A percentile compares a stretch with the other conserved stretches of the same genome.
phyloP scores from a whole-genome alignment of 1,284 basidiomycete species.

The Pholiota adiposa region DNA sequence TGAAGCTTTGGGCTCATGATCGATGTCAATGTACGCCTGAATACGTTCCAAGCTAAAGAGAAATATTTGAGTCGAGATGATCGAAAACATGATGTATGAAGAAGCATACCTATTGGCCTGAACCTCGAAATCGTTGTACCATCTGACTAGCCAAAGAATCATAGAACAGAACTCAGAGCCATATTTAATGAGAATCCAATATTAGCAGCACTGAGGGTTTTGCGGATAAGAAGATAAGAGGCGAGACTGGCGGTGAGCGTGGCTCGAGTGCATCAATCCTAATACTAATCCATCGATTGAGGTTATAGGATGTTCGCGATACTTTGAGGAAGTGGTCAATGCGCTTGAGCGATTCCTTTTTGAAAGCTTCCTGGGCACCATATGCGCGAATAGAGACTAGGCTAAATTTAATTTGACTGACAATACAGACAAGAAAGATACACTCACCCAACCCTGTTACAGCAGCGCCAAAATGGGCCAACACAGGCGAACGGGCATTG shows the following conservation, averaged over 20 bases:
- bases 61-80: neutral
- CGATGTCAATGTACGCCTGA: slow-evolving; percentile 71
- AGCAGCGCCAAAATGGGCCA: slow-evolving; percentile 59
- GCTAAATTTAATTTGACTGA: neutral
- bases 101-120: slow-evolving; percentile 53
- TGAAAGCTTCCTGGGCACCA: slow-evolving; percentile 53
- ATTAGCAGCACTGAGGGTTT: slow-evolving; percentile 47
- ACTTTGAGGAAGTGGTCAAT: slow-evolving; percentile 54
- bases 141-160: slow-evolving; percentile 59
- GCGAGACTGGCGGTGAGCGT: slow-evolving; percentile 57
- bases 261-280: slow-evolving; percentile 54
- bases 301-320: slow-evolving; percentile 54
- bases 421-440: neutral
- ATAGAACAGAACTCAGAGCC: slow-evolving; percentile 58
- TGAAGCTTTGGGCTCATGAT: slow-evolving; percentile 66
- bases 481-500: slow-evolving; percentile 29
- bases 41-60: slow-evolving; percentile 72
- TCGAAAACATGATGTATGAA: neutral
- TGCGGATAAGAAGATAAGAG: slow-evolving; percentile 54
- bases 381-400: slow-evolving; percentile 67
- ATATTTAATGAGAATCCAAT: slow-evolving; percentile 63
- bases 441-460: slow-evolving; percentile 65
- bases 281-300: slow-evolving; percentile 64
- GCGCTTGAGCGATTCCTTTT: slow-evolving; percentile 45
- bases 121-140: slow-evolving; percentile 64